Evolutionary conservation across 2,329 filamentous ascomycete species (phyloP), one percentile per base, ranked within the genome.

Genomic region (Pyricularia sp.): DNA sequence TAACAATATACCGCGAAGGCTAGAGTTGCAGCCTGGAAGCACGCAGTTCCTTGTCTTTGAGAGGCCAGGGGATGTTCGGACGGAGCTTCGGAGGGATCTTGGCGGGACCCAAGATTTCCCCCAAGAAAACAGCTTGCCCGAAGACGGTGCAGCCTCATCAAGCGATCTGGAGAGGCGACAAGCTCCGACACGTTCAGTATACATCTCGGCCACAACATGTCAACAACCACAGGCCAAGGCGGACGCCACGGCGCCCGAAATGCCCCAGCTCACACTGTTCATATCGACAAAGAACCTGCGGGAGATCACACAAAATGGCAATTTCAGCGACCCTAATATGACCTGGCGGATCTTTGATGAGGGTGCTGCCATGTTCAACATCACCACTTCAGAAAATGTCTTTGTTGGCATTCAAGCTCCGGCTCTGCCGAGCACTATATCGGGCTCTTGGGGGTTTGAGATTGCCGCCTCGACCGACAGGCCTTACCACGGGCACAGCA

Each of bases 191-290:
- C 82, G 79, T 61, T 86, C 80, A 1, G 82, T 98, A 3, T 97
- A 91, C 77, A 84, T 99, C 68, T 93, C 93, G 2, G 88, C 93
- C 63, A 98, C 93, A 72, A 94, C 92, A 0, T 99, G 95, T 78
- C 79, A 87, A 30, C 93, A 96, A 74, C 95, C 94, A 14, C 76
- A 79, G 25, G 81, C 84, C 59, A 86, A 79, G 10, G 81, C 81
- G 1, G 79, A 81, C 12, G 74, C 75, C 2, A 74, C 79, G 67
- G 77, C 79, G 17, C 86, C 65, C 25, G 31, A 33, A 31, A 42
- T 91, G 14, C 90, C 91, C 1, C 93, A 97, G 74, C 84, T 98
- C 67, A 86, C 86, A 14, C 80, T 98, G 11, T 97, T 91, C 74
- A 82, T 97, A 65, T 96, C 93, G 3, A 88, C 82, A 23, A 80